Percentiles rank a stretch among this genome's conserved stretches.
Evolutionary conservation across 2,329 filamentous ascomycete species (phyloP).

Genomic region (Hypoxylon sp.): DNA sequence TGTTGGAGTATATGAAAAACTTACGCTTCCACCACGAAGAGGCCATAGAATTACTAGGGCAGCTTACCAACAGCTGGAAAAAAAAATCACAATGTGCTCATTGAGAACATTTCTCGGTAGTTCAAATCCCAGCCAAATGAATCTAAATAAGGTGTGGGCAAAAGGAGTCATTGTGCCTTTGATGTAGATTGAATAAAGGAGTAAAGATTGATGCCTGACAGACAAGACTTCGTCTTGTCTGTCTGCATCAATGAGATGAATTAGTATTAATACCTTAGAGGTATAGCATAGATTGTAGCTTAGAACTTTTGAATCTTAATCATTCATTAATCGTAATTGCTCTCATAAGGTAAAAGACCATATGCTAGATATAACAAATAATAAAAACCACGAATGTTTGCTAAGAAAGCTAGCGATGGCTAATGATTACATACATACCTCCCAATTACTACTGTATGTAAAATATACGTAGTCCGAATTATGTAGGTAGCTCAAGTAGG

Average conservation of each 20-base stretch:
- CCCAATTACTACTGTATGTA: constrained; percentile 5
- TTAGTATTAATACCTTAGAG: too few relatives aligned
- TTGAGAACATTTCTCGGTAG: constrained; percentile 14
- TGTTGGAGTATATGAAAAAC: constrained; percentile 21
- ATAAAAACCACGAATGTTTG: constrained; percentile 3
- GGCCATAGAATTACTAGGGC: background rate
- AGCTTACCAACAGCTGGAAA: constrained; percentile 10
- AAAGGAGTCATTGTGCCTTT: too few relatives aligned
- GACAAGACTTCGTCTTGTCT: too few relatives aligned
- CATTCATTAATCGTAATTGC: too few relatives aligned
- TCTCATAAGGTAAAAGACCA: too few relatives aligned
- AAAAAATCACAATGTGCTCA: constrained; percentile 5
- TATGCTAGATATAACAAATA: background rate
- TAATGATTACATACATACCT: background rate
- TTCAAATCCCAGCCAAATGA: constrained; percentile 5
- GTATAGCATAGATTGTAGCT: too few relatives aligned
- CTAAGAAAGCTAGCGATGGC: background rate
- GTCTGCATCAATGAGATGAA: too few relatives aligned
- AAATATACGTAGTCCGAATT: background rate
- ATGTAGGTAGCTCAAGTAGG: background rate
- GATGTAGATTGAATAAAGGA: too few relatives aligned
- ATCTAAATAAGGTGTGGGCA: background rate
- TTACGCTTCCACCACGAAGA: constrained; percentile 2
- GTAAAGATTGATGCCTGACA: too few relatives aligned
- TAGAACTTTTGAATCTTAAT: too few relatives aligned